A percentile compares a stretch with the other conserved stretches of the same genome.
phyloP scores from a whole-genome alignment of 2,329 filamentous ascomycete genomes.

The Trichoderma gracile region DNA sequence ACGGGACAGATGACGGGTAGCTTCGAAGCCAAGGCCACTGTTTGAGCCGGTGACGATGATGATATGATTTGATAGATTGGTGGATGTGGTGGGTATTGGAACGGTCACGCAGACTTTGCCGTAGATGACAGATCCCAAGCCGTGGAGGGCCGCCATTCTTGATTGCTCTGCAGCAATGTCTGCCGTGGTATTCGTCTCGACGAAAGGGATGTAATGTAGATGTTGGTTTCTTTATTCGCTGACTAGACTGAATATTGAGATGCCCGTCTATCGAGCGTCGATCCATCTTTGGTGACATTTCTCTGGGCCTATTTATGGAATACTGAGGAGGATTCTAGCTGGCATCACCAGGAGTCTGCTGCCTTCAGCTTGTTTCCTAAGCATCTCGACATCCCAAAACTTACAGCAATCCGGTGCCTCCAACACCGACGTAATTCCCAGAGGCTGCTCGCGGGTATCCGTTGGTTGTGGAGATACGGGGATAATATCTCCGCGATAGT shows the following conservation, averaged over 20 bases:
- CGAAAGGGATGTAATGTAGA: too few species aligned
- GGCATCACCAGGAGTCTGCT: not conserved
- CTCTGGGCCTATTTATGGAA: not conserved
- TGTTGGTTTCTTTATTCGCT: not conserved
- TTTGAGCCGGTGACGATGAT: conserved; percentile 46
- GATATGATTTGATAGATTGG: conserved; percentile 11
- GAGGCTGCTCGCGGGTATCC: not conserved
- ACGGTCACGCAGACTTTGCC: not conserved
- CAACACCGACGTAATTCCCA: not conserved
- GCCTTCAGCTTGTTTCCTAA: not conserved
- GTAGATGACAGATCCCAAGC: not conserved
- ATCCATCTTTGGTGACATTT: not conserved
- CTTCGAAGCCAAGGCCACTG: conserved; percentile 41
- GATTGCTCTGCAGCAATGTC: fast-evolving
- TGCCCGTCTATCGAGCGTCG: too few species aligned
- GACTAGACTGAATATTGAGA: not conserved
- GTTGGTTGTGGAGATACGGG: not conserved
- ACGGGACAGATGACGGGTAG: conserved; percentile 41
- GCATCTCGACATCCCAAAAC: not conserved
- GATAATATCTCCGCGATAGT: conserved; percentile 2
- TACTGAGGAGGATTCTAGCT: not conserved
- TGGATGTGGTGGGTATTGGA: not conserved
- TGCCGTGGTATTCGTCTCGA: not conserved
- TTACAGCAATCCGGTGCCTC: not conserved
- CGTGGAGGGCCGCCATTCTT: not conserved